phyloP scores from a whole-genome alignment of 192 early-diverging fungal species.

The Coemansia sp. region DNA sequence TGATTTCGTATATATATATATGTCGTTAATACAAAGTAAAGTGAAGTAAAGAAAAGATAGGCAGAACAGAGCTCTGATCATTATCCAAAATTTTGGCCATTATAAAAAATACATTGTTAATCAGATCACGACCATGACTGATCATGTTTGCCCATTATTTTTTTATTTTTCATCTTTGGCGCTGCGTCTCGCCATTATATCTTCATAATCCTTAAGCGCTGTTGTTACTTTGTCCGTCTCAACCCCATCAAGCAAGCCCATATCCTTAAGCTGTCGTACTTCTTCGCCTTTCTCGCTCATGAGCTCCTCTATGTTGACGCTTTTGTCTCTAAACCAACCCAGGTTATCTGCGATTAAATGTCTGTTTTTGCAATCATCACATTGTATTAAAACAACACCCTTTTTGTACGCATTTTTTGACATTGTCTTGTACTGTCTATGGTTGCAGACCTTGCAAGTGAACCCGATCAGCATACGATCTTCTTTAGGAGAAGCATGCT shows the following conservation, averaged over 20 bases:
- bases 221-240: slow-evolving; percentile 36
- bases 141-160: no score
- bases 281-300: slow-evolving; percentile 74
- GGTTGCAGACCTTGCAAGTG: slow-evolving; percentile 91
- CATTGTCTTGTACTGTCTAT: slow-evolving; percentile 86
- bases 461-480: slow-evolving; percentile 78
- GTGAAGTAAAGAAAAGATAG: no score
- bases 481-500: slow-evolving; percentile 13
- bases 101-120: no score
- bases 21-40: no score
- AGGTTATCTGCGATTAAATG: slow-evolving; percentile 98
- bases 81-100: no score
- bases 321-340: slow-evolving; percentile 85
- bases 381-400: slow-evolving; percentile 94
- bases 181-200: slow-evolving; percentile 8
- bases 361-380: slow-evolving; percentile 83
- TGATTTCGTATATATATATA: no score
- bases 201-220: slow-evolving; percentile 20
- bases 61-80: no score
- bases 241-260: slow-evolving; percentile 39
- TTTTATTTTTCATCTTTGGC: slow-evolving; percentile 2
- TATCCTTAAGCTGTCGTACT: slow-evolving; percentile 57
- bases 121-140: background rate
- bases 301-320: slow-evolving; percentile 78
- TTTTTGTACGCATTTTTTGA: slow-evolving; percentile 85